phyloP scores from a whole-genome alignment of 768 basidiomycete genomes.

The Hemileccinum impolitum region DNA sequence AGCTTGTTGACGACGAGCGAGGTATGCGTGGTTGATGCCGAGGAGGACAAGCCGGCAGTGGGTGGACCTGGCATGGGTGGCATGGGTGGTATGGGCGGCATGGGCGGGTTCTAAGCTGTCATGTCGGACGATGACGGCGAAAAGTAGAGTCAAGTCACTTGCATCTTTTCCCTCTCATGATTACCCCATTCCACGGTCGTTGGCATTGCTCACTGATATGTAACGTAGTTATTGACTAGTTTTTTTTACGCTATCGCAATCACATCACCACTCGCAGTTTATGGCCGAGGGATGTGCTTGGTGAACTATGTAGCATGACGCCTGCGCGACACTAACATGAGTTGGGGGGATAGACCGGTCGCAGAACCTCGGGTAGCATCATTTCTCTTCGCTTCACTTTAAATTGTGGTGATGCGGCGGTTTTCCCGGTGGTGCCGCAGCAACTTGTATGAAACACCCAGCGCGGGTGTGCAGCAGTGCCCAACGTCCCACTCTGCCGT shows the following conservation, averaged over 20 bases:
- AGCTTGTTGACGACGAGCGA: constrained; percentile 91
- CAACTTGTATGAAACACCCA: no score
- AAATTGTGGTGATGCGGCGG: no score
- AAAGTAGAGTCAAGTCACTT: not conserved
- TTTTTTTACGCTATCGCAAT: constrained; percentile 8
- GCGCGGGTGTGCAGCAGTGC: no score
- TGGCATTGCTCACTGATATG: constrained; percentile 9
- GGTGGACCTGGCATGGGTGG: constrained; percentile 56
- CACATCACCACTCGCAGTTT: constrained; percentile 26
- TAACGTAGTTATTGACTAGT: constrained; percentile 17
- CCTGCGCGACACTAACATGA: no score
- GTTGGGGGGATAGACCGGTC: no score
- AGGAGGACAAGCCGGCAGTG: constrained; percentile 64
- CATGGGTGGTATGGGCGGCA: constrained; percentile 59
- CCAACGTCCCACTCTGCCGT: no score
- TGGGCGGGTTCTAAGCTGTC: constrained; percentile 47
- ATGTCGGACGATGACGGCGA: not conserved
- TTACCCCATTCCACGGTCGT: constrained; percentile 1
- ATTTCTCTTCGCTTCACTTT: no score
- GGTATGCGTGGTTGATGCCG: constrained; percentile 87
- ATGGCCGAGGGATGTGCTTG: no score
- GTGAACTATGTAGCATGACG: no score
- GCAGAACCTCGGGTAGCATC: no score
- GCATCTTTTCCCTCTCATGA: constrained; percentile 9
- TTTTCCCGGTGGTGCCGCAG: no score